Conservation (phyloP, 106 monocot species). For the Dendrobium catenatum region DNA sequence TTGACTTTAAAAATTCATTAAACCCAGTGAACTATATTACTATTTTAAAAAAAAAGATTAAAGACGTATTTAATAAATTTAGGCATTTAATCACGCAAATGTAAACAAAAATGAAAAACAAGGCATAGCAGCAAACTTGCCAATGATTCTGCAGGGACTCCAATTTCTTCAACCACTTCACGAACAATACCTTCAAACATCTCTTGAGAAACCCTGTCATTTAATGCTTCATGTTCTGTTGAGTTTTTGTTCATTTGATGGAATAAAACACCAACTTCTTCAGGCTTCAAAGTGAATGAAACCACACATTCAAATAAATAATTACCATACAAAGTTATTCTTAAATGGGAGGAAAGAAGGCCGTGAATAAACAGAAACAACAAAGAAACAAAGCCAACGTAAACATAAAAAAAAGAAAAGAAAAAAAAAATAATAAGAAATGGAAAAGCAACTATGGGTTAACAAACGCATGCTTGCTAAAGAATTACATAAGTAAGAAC, state of each 20-base stretch:
- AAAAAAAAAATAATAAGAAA: not conserved
- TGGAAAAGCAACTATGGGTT: not conserved
- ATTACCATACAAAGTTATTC: not conserved
- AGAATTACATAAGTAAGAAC: not conserved
- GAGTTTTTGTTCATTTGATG: constrained; percentile 34
- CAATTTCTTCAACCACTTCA: constrained; percentile 97
- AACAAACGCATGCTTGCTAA: not conserved
- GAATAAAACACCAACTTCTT: constrained; percentile 64
- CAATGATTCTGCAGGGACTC: constrained; percentile 66
- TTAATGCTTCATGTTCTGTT: constrained; percentile 21
- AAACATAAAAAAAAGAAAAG: not conserved
- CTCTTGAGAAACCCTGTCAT: constrained; percentile 61
- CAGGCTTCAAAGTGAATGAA: constrained; percentile 47
- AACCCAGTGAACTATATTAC: not conserved
- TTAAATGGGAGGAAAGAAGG: not conserved
- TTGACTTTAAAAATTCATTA: not conserved
- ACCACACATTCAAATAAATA: not conserved
- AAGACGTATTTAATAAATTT: not conserved
- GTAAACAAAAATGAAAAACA: not conserved
- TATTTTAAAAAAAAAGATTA: not conserved
- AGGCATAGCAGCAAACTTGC: constrained; percentile 17
- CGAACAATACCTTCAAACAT: constrained; percentile 94
- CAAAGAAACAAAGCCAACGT: not conserved
- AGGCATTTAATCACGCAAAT: not conserved
- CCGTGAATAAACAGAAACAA: not conserved